Percentiles rank a stretch among this genome's conserved stretches.
These are phyloP conservation scores for Drechslerella coelobrocha DNA, from an alignment of 2,329 filamentous ascomycete species.

Conservation along the genomic window DNA sequence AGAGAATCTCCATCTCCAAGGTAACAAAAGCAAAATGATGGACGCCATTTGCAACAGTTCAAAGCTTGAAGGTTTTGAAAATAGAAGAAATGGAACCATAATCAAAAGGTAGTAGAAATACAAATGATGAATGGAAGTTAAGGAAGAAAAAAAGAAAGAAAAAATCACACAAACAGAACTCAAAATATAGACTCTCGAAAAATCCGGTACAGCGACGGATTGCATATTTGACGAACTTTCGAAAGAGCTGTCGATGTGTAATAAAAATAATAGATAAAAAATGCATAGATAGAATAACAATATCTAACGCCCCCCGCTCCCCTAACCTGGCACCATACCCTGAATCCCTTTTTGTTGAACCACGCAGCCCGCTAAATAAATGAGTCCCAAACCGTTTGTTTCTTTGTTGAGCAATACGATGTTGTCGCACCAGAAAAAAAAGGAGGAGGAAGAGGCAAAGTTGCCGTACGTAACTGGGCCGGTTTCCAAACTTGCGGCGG, in stretches of 20 bases:
- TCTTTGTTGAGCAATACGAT: not conserved
- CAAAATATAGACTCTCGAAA: slow-evolving; percentile 4
- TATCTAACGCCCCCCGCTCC: not conserved
- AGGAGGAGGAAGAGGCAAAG: not conserved
- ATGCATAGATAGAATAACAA: slow-evolving; percentile 3
- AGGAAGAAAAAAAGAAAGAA: slow-evolving; percentile 12
- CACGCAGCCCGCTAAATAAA: slow-evolving; percentile 47
- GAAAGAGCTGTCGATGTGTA: not conserved
- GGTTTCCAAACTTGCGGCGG: not conserved
- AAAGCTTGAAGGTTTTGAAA: not conserved
- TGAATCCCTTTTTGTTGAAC: slow-evolving; percentile 31
- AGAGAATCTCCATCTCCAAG: no score
- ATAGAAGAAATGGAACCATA: slow-evolving; percentile 13
- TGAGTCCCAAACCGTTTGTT: slow-evolving; percentile 43
- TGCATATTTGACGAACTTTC: not conserved
- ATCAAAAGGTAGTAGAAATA: slow-evolving; percentile 40
- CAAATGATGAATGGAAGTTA: slow-evolving; percentile 32
- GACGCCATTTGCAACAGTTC: slow-evolving; percentile 11
- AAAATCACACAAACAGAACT: slow-evolving; percentile 4
- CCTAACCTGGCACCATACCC: not conserved
- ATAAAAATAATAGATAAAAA: not conserved
- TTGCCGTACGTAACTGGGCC: slow-evolving; percentile 25
- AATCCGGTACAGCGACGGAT: slow-evolving; percentile 2
- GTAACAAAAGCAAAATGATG: no score
- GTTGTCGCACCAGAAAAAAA: slow-evolving; percentile 38